phyloP scores from a whole-genome alignment of 441 rosid species.

The Eugenia klotzschiana region DNA sequence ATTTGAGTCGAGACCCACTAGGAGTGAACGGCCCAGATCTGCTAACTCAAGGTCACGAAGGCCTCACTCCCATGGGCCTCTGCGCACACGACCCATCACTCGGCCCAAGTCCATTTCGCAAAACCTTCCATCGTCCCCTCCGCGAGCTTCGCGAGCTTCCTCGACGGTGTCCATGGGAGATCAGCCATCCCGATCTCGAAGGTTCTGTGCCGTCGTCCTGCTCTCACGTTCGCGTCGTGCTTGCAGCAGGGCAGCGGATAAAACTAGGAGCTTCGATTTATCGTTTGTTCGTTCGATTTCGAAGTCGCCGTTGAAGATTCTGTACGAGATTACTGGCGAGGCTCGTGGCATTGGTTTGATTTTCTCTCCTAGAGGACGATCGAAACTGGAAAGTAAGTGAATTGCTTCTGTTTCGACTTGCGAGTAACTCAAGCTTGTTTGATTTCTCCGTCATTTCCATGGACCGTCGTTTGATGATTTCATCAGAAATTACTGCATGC shows the following conservation, averaged over 20 bases:
- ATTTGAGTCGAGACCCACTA: background rate
- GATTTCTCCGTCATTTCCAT: background rate
- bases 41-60: background rate
- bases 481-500: background rate
- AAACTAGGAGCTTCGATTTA: background rate
- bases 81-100: rapidly evolving
- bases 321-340: background rate
- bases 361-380: background rate
- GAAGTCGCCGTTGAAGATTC: background rate
- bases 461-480: background rate
- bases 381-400: background rate
- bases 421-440: background rate
- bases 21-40: background rate
- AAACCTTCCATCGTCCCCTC: background rate
- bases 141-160: background rate
- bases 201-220: background rate
- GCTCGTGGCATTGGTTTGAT: background rate
- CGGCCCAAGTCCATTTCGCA: background rate
- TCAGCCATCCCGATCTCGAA: background rate
- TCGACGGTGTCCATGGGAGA: background rate
- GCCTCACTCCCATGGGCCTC: background rate
- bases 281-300: background rate
- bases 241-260: background rate
- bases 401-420: background rate
- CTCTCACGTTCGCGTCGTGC: background rate